Conservation (phyloP, 192 early-diverging fungal species). For the Allomyces macrogynus region DNA sequence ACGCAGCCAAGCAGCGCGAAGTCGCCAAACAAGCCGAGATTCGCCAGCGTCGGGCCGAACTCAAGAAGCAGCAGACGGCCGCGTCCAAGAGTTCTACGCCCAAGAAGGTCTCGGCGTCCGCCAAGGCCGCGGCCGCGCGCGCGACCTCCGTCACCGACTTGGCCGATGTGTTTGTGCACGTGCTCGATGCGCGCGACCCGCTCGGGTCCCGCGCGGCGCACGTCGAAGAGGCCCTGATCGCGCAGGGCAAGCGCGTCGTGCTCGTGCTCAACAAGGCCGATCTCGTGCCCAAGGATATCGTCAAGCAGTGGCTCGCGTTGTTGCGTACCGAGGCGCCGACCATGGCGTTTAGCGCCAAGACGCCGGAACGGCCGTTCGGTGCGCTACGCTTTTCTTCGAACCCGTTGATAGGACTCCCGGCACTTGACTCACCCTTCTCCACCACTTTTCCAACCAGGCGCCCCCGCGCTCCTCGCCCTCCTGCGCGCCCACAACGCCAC, state of each 20-base stretch:
- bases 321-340: slow-evolving; percentile 92
- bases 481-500: slow-evolving; percentile 94
- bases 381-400: too few relatives aligned
- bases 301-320: slow-evolving; percentile 85
- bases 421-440: too few relatives aligned
- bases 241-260: slow-evolving; percentile 83
- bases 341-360: slow-evolving; percentile 48
- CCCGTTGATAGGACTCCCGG: too few relatives aligned
- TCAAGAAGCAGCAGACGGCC: slow-evolving; percentile 40
- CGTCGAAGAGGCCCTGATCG: slow-evolving; percentile 82
- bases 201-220: slow-evolving; percentile 81
- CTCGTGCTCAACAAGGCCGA: slow-evolving; percentile 97
- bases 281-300: slow-evolving; percentile 80
- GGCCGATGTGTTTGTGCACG: slow-evolving; percentile 61
- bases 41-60: slow-evolving; percentile 28
- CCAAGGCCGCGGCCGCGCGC: too few relatives aligned
- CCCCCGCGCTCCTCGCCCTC: slow-evolving; percentile 78
- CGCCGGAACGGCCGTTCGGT: too few relatives aligned
- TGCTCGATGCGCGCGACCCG: slow-evolving; percentile 92
- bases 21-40: slow-evolving; percentile 1
- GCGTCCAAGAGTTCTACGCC: slow-evolving; percentile 17
- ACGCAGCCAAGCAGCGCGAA: background rate
- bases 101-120: too few relatives aligned
- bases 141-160: too few relatives aligned
- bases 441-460: slow-evolving; percentile 22